Percentiles rank a stretch among this genome's conserved stretches.
phyloP scores from a whole-genome alignment of 345 rosid species.

The Pseudoturritis turrita region DNA sequence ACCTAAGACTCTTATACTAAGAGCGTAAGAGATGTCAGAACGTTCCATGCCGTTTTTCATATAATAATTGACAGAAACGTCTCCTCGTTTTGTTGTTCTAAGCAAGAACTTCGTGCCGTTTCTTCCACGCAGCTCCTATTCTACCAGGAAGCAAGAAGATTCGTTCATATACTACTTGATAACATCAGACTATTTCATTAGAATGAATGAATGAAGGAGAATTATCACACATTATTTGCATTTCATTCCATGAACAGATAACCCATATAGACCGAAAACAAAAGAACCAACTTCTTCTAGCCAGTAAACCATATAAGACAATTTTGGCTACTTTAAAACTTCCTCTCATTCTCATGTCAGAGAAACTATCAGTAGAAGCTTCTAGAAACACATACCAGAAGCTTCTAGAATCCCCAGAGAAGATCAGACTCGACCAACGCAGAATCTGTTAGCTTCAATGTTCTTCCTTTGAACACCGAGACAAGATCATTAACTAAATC shows the following conservation, averaged over 20 bases:
- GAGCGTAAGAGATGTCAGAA: too few species aligned
- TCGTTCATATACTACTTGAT: too few species aligned
- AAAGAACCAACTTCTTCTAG: background rate
- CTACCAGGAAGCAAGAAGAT: background rate
- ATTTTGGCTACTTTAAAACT: background rate
- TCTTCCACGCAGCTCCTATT: background rate
- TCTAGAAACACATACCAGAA: background rate
- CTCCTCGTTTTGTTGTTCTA: background rate
- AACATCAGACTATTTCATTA: background rate
- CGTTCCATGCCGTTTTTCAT: background rate
- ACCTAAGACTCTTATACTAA: too few species aligned
- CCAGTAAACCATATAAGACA: background rate
- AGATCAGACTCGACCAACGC: conserved; percentile 2
- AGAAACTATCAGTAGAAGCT: background rate
- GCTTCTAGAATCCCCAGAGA: background rate
- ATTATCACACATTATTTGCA: conserved; percentile 25
- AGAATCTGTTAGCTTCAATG: conserved; percentile 2
- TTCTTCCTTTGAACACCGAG: conserved; percentile 11
- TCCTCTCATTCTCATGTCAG: background rate
- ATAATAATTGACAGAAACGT: background rate
- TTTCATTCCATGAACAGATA: conserved; percentile 6
- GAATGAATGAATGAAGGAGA: background rate
- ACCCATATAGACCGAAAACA: background rate
- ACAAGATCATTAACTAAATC: conserved; percentile 60
- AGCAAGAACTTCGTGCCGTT: background rate